phyloP scores from a whole-genome alignment of 495 filamentous ascomycete genomes.

The Penicillium diatomitis region DNA sequence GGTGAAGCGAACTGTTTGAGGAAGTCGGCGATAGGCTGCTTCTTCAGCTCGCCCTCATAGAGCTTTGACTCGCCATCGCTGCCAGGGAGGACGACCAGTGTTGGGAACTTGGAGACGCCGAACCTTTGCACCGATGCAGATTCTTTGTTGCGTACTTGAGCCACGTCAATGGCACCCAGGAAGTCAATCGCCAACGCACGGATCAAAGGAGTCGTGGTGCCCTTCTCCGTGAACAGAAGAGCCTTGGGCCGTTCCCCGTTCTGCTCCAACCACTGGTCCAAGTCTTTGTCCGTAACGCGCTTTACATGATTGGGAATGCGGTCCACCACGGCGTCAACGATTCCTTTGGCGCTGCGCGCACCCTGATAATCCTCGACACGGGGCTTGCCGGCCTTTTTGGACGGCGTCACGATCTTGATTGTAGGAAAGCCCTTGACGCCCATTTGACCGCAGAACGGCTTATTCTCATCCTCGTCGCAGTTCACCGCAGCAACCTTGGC shows the following conservation, averaged over 20 bases:
- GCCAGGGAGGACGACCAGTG: conserved; percentile 71
- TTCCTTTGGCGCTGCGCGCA: conserved; percentile 67
- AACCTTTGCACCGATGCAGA: conserved; percentile 60
- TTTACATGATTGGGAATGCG: conserved; percentile 90
- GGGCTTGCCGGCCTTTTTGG: conserved; percentile 74
- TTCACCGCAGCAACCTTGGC: conserved; percentile 92
- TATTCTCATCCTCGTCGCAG: conserved; percentile 93
- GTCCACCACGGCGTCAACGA: conserved; percentile 76
- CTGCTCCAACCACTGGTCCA: conserved; percentile 66
- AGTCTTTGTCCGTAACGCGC: conserved; percentile 65
- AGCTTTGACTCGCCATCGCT: conserved; percentile 57
- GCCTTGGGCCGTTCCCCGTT: conserved; percentile 73
- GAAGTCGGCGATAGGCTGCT: conserved; percentile 73
- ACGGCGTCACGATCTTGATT: conserved; percentile 84
- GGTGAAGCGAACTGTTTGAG: conserved; percentile 67
- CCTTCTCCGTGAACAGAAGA: conserved; percentile 91
- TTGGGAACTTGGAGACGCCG: conserved; percentile 67
- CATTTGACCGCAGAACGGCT: conserved; percentile 76
- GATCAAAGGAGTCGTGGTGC: conserved; percentile 70
- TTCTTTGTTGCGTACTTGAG: conserved; percentile 82
- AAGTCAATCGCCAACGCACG: conserved; percentile 87
- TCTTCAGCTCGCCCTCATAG: conserved; percentile 82
- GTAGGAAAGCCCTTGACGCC: conserved; percentile 95
- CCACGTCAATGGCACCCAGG: conserved; percentile 69
- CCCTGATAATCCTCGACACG: conserved; percentile 91